phyloP scores from a whole-genome alignment of 768 basidiomycete species.

The Sporobolomyces roseus region DNA sequence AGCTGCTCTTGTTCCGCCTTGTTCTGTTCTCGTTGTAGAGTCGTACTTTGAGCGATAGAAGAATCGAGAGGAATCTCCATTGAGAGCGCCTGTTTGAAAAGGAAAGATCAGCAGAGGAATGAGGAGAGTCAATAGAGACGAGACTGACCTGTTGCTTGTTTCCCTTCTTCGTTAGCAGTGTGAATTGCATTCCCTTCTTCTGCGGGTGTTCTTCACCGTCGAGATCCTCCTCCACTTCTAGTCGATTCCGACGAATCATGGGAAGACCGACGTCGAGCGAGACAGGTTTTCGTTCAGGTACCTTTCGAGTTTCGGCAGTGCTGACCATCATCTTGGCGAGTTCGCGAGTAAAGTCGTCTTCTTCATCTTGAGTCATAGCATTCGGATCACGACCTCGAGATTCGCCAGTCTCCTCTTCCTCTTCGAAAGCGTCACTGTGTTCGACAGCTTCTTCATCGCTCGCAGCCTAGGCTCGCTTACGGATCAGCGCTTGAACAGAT shows the following conservation, averaged over 20 bases:
- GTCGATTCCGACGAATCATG: constrained; percentile 13
- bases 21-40: constrained; percentile 85
- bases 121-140: background rate
- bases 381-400: constrained; percentile 40
- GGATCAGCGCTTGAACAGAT: too few relatives aligned
- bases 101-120: background rate
- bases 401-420: constrained; percentile 21
- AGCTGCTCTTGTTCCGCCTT: constrained; percentile 95
- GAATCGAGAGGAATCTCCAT: constrained; percentile 84
- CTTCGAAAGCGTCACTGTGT: constrained; percentile 14
- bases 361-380: constrained; percentile 51
- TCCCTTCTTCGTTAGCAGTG: constrained; percentile 83
- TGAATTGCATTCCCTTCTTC: constrained; percentile 71
- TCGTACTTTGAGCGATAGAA: constrained; percentile 81
- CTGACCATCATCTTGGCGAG: constrained; percentile 92
- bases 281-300: constrained; percentile 65
- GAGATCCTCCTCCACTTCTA: constrained; percentile 30
- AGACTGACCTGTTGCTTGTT: constrained; percentile 77
- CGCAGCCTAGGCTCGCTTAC: background rate
- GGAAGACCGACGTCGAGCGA: constrained; percentile 37
- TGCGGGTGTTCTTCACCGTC: constrained; percentile 39
- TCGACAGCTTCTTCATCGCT: constrained; percentile 56
- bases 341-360: constrained; percentile 90
- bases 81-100: constrained; percentile 62
- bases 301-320: constrained; percentile 62